These are phyloP conservation scores for Neofusicoccum parvum DNA, from an alignment of 2,329 filamentous ascomycete genomes.

Conservation along the genomic window DNA sequence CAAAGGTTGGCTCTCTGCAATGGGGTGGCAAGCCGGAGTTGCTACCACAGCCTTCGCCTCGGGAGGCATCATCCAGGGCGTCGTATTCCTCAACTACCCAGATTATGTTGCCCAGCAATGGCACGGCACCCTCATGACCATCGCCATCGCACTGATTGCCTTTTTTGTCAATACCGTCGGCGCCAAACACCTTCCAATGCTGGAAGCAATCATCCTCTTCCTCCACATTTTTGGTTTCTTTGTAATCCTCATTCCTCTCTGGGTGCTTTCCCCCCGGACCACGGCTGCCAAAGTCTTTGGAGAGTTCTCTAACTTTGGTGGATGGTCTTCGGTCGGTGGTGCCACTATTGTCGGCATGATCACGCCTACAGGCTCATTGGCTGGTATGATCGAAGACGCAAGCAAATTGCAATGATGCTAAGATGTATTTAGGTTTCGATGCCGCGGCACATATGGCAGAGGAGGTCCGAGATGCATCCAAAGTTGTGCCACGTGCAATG, in stretches of 20 bases:
- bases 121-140: slow-evolving; percentile 53
- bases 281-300: slow-evolving; percentile 35
- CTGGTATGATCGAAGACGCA: not conserved
- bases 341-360: not conserved
- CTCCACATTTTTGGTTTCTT: slow-evolving; percentile 49
- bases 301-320: slow-evolving; percentile 39
- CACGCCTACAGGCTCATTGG: not conserved
- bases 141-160: slow-evolving; percentile 47
- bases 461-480: slow-evolving; percentile 19
- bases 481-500: slow-evolving; percentile 21
- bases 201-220: slow-evolving; percentile 38
- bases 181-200: slow-evolving; percentile 35
- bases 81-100: slow-evolving; percentile 41
- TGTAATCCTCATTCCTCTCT: slow-evolving; percentile 43
- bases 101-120: slow-evolving; percentile 46
- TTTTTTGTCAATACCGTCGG: slow-evolving; percentile 45
- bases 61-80: not conserved
- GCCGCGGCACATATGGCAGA: slow-evolving; percentile 7
- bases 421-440: not conserved
- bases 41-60: not conserved
- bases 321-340: slow-evolving; percentile 30
- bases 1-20: not conserved
- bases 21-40: not conserved
- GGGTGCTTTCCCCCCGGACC: slow-evolving; percentile 35
- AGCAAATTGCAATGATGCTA: not conserved